phyloP scores from a whole-genome alignment of 2,329 filamentous ascomycete genomes.

The Alternaria brassicicola region DNA sequence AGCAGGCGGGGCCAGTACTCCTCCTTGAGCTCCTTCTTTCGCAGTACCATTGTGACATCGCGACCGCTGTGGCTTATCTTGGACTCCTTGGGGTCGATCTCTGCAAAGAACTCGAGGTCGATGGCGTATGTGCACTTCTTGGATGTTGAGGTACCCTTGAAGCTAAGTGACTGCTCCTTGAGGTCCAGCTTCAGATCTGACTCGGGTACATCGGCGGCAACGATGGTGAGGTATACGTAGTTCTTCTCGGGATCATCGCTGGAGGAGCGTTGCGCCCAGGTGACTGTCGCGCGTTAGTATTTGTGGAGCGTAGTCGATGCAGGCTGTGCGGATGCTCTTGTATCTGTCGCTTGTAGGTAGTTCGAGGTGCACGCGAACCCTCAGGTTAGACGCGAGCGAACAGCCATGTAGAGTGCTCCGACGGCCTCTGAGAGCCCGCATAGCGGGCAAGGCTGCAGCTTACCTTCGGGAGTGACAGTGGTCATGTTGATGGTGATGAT shows the following conservation, averaged over 20 bases:
- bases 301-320: background rate
- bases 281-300: conserved; percentile 64
- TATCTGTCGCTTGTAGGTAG: background rate
- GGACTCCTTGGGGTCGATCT: conserved; percentile 84
- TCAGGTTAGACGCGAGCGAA: background rate
- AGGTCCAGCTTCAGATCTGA: conserved; percentile 81
- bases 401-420: background rate
- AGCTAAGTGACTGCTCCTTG: conserved; percentile 71
- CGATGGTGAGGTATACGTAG: conserved; percentile 91
- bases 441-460: conserved; percentile 35
- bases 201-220: conserved; percentile 80
- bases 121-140: conserved; percentile 89
- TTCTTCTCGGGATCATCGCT: conserved; percentile 81
- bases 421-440: background rate
- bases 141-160: conserved; percentile 80
- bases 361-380: background rate
- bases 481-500: conserved; percentile 31
- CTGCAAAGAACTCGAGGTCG: conserved; percentile 83
- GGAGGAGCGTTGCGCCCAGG: conserved; percentile 97
- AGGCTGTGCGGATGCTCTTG: conserved; percentile 11
- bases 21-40: conserved; percentile 95
- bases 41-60: conserved; percentile 86
- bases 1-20: conserved; percentile 96
- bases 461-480: conserved; percentile 50
- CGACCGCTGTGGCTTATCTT: conserved; percentile 88